Evolutionary conservation across 2,329 filamentous ascomycete species (phyloP).

Genomic region (Lecanicillium sp.): DNA sequence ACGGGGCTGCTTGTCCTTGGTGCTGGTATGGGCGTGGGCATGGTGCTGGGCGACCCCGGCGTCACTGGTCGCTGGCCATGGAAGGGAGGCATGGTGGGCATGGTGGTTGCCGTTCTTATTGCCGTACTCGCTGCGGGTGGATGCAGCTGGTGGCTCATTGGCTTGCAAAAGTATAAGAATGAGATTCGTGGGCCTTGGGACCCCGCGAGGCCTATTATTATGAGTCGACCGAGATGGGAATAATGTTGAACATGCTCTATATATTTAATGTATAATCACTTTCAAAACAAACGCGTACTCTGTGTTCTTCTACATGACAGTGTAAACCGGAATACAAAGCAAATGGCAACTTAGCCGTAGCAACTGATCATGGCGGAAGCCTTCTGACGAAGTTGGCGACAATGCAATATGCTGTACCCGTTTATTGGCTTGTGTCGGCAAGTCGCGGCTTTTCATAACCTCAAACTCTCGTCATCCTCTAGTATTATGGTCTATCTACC

Average conservation of each 20-base stretch:
- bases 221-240: slow-evolving; percentile 53
- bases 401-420: too few relatives aligned
- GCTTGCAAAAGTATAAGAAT: slow-evolving; percentile 97
- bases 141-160: slow-evolving; percentile 97
- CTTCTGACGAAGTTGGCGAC: too few relatives aligned
- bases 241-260: background rate
- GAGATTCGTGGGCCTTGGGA: slow-evolving; percentile 98
- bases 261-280: background rate
- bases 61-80: slow-evolving; percentile 36
- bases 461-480: too few relatives aligned
- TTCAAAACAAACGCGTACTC: too few relatives aligned
- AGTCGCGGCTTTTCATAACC: too few relatives aligned
- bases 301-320: too few relatives aligned
- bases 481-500: too few relatives aligned
- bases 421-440: too few relatives aligned
- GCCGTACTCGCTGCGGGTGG: slow-evolving; percentile 78
- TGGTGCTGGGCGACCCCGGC: slow-evolving; percentile 42
- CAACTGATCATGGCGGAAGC: too few relatives aligned
- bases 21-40: slow-evolving; percentile 70
- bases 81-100: slow-evolving; percentile 58
- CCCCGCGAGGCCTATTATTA: slow-evolving; percentile 80
- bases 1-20: slow-evolving; percentile 70
- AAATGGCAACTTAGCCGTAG: too few relatives aligned
- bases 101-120: slow-evolving; percentile 66
- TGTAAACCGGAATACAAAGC: too few relatives aligned